Conservation (phyloP, 495 filamentous ascomycete species). For the Annulohypoxylon nitens region DNA sequence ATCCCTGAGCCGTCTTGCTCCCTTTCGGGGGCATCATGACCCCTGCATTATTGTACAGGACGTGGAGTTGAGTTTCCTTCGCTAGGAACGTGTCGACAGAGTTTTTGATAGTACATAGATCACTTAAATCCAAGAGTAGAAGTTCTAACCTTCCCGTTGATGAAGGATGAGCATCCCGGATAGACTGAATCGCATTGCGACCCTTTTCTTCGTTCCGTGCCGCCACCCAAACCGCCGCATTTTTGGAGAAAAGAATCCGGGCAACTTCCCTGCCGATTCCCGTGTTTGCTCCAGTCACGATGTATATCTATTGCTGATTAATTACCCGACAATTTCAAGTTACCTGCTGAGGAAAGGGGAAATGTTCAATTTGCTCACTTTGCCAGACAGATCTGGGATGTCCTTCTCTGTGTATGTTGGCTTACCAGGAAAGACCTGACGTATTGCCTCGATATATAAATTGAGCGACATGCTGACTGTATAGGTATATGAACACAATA, state of each 20-base stretch:
- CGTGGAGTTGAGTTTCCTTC: conserved; percentile 44
- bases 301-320: conserved; percentile 24
- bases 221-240: conserved; percentile 67
- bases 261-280: conserved; percentile 64
- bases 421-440: conserved; percentile 41
- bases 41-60: conserved; percentile 51
- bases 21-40: conserved; percentile 50
- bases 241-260: conserved; percentile 59
- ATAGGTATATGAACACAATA: not conserved
- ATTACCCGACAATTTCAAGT: not conserved
- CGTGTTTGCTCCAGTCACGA: conserved; percentile 66
- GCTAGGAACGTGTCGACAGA: conserved; percentile 44
- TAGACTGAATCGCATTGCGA: conserved; percentile 45
- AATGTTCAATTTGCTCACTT: conserved; percentile 34
- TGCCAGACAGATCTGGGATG: conserved; percentile 43
- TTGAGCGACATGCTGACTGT: conserved; percentile 17
- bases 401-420: conserved; percentile 53
- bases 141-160: conserved; percentile 50
- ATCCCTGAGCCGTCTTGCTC: conserved; percentile 53
- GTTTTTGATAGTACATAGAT: conserved; percentile 45
- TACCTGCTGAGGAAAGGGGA: not conserved
- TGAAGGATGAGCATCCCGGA: conserved; percentile 45
- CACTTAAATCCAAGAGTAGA: conserved; percentile 48
- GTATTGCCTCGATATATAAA: conserved; percentile 23
- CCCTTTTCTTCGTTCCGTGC: conserved; percentile 59